Conservation (phyloP, 306 rosid species). For the Castanopsis chinensis region DNA sequence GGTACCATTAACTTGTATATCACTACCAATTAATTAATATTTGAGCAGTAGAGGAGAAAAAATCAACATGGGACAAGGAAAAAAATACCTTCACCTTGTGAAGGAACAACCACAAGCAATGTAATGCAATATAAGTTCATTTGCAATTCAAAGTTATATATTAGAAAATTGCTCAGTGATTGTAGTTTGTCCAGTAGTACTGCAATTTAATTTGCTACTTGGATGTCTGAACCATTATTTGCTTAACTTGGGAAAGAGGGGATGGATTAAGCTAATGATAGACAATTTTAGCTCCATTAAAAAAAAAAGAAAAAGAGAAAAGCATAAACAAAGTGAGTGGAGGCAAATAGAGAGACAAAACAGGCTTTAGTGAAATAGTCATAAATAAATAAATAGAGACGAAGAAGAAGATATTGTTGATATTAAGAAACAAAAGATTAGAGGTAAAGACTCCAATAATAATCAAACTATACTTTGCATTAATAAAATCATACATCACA, state of each 20-base stretch:
- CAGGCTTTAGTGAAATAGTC: constrained; percentile 29
- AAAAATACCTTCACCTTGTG: too few species aligned
- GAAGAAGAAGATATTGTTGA: neutral
- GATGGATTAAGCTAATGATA: constrained; percentile 18
- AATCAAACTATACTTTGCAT: constrained; percentile 20
- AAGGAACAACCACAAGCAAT: too few species aligned
- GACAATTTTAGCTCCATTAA: neutral
- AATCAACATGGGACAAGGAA: too few species aligned
- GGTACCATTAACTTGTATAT: too few species aligned
- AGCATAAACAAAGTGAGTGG: constrained; percentile 36
- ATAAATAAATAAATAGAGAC: constrained; percentile 12
- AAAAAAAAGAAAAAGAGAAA: neutral
- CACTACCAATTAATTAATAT: too few species aligned
- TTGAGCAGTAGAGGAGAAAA: too few species aligned
- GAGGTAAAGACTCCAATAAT: constrained; percentile 27
- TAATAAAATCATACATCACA: constrained; percentile 63
- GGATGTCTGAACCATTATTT: constrained; percentile 15
- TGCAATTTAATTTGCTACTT: too few species aligned
- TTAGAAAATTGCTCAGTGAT: too few species aligned
- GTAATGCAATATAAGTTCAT: too few species aligned
- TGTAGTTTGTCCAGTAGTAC: too few species aligned
- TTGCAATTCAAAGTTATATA: too few species aligned
- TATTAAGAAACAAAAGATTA: constrained; percentile 19
- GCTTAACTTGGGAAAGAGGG: constrained; percentile 29
- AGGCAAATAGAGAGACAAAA: constrained; percentile 32